Conservation (phyloP, 257 asterid species). For the Solanum bulbocastanum region DNA sequence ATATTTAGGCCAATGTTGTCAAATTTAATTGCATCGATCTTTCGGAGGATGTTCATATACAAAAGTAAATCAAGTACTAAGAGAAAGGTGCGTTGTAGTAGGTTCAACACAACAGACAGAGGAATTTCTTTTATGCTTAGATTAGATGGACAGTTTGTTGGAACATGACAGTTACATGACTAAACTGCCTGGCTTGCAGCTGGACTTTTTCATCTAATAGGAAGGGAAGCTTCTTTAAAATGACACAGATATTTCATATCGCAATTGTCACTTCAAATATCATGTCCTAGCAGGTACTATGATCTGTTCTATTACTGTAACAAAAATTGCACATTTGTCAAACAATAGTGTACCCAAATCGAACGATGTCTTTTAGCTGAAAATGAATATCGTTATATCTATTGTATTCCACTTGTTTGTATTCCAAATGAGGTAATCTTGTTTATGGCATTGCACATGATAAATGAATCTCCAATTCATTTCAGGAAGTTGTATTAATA, state of each 20-base stretch:
- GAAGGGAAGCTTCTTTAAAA: conserved; percentile 5
- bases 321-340: background rate
- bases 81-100: background rate
- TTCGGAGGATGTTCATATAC: background rate
- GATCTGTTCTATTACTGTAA: background rate
- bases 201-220: conserved; percentile 14
- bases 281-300: conserved; percentile 1
- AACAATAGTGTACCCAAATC: background rate
- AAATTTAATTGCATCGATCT: background rate
- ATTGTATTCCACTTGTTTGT: background rate
- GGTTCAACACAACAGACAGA: background rate
- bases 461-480: background rate
- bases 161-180: conserved; percentile 50
- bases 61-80: background rate
- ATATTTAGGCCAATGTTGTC: conserved; percentile 5
- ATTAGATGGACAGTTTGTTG: conserved; percentile 32
- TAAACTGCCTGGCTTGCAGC: conserved; percentile 42
- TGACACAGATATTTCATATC: background rate
- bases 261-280: background rate
- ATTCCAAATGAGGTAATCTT: background rate
- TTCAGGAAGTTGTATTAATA: background rate
- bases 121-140: conserved; percentile 8
- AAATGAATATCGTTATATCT: background rate
- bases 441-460: conserved; percentile 10
- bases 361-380: background rate